Evolutionary conservation across 2,329 filamentous ascomycete species (phyloP), one percentile per base, ranked within the genome.

Genomic region (Ceratocystis variospora): DNA sequence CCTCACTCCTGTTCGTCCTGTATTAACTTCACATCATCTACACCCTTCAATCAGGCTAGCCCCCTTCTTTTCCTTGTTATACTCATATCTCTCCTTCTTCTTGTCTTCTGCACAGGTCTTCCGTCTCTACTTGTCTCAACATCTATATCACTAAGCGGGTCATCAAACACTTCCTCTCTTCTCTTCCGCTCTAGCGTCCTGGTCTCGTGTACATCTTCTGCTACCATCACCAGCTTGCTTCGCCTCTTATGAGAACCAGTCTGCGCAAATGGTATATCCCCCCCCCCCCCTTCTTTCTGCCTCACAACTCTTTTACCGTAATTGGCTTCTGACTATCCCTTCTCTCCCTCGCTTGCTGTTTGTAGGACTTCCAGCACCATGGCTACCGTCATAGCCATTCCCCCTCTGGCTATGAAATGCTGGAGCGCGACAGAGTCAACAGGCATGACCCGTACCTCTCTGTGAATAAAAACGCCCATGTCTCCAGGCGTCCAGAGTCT

Each of bases 401-500:
- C 25, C 33, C 50, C 25, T 55, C 50, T 17, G 22, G 25, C 37
- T 61, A 59, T 61, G 79, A 82, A 73, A 82, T 83, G 81, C 75
- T 76, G 69, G 78, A 83, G 70, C 82, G 80, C 72, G 72, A 76
- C 65, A 73, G 76, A 61, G 72, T 77, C 31, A 28, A 33, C 28
- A 46, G 31, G 5, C 79, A 80, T 70, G 82, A 85, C 74, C 76
- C 83, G 19, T 84, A 88, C 73, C 87, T 88, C 75, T 79, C 80
- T 70, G 75, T 81, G 69, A 82, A 81, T 71, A 74, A 74, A 66
- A 79, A 81, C 68, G 79, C 75, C 25, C 76, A 79, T 64, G 37
- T 10, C 37, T 64, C 45, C 19, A 67, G 78, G 65, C 80, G 87
- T 67, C 87, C 88, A 48, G 75, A 83, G 46, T 92, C 89, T 46